These are phyloP conservation scores for Penicillium pancosmium DNA, from an alignment of 495 filamentous ascomycete genomes.

Conservation along the genomic window DNA sequence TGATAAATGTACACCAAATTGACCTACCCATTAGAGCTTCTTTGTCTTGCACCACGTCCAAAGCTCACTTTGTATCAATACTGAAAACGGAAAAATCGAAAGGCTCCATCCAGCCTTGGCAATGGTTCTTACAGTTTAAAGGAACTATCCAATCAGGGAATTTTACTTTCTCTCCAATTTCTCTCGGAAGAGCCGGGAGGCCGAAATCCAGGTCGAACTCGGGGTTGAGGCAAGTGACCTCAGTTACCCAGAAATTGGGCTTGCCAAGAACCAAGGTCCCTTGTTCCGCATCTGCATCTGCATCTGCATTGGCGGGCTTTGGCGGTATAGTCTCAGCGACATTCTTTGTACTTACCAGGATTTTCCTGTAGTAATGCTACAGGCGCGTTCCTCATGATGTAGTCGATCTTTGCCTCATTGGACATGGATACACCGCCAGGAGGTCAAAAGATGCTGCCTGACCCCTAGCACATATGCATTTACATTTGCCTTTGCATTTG, in stretches of 20 bases:
- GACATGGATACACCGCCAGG: constrained; percentile 18
- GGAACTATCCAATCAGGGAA: neutral
- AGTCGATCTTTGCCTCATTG: constrained; percentile 29
- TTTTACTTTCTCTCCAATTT: neutral
- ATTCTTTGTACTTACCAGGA: neutral
- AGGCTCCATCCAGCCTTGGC: constrained; percentile 1
- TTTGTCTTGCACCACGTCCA: neutral
- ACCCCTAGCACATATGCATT: neutral
- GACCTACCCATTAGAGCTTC: neutral
- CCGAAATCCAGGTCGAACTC: neutral
- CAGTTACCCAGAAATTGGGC: constrained; percentile 10
- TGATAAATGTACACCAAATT: neutral
- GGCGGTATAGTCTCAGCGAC: neutral
- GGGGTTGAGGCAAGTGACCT: constrained; percentile 16
- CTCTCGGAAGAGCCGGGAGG: constrained; percentile 26
- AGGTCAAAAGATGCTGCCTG: neutral
- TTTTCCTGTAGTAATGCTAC: neutral
- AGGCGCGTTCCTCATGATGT: constrained; percentile 20
- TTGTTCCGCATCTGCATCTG: neutral
- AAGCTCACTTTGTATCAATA: neutral
- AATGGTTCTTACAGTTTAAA: constrained; percentile 8
- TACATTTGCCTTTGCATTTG: too few relatives aligned
- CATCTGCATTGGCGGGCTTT: neutral
- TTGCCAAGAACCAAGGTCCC: constrained; percentile 5
- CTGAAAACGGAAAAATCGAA: neutral